These are phyloP conservation scores for Vitis hybrid DNA, from an alignment of 177 flowering plant genomes.

Conservation along the genomic window DNA sequence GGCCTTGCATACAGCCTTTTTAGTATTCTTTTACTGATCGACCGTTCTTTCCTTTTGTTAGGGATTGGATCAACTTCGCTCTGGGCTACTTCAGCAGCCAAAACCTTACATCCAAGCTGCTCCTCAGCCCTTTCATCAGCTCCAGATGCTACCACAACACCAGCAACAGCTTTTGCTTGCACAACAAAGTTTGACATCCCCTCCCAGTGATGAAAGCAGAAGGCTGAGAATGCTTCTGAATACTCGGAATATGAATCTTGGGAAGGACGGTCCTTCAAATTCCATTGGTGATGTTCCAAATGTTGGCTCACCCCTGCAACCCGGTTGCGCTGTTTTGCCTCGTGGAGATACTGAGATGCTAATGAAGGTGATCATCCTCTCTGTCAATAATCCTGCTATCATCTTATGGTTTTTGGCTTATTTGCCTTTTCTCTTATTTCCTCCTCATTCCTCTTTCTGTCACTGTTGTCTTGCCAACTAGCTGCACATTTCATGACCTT, in stretches of 20 bases:
- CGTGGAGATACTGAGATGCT: constrained; percentile 87
- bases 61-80: constrained; percentile 46
- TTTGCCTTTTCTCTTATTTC: not conserved
- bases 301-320: constrained; percentile 72
- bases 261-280: constrained; percentile 74
- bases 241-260: constrained; percentile 53
- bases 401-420: not conserved
- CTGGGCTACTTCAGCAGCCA: constrained; percentile 84
- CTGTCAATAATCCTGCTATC: not conserved
- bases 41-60: too few species aligned
- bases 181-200: constrained; percentile 76
- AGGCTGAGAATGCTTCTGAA: constrained; percentile 77
- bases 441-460: not conserved
- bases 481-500: not conserved
- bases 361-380: constrained; percentile 52
- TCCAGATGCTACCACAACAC: constrained; percentile 86
- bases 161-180: constrained; percentile 85
- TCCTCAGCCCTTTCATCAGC: constrained; percentile 82
- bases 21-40: not conserved
- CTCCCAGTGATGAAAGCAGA: constrained; percentile 75
- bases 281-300: constrained; percentile 79
- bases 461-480: not conserved
- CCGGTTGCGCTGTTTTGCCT: constrained; percentile 45
- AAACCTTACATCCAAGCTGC: constrained; percentile 77
- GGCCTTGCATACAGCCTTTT: not conserved